phyloP scores from a whole-genome alignment of 2,329 filamentous ascomycete species.

The Beauveria scarabaeidicola region DNA sequence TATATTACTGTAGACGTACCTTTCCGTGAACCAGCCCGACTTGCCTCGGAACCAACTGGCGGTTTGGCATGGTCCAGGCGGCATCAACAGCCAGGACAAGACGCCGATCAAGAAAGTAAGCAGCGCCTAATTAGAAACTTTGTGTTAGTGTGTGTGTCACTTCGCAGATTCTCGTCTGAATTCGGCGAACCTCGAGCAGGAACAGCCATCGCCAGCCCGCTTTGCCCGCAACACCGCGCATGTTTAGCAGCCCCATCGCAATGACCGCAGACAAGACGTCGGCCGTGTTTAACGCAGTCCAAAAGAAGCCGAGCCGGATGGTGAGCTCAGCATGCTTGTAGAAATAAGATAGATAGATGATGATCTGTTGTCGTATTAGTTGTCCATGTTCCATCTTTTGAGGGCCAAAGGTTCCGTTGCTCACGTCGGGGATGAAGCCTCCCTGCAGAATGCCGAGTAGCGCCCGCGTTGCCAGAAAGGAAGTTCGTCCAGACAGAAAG shows the following conservation, averaged over 20 bases:
- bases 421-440: slow-evolving; percentile 37
- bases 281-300: slow-evolving; percentile 54
- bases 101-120: slow-evolving; percentile 23
- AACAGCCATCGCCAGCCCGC: slow-evolving; percentile 42
- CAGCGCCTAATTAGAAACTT: slow-evolving; percentile 3
- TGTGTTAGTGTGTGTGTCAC: not conserved
- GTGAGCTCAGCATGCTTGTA: slow-evolving; percentile 66
- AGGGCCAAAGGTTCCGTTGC: not conserved
- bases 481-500: slow-evolving; percentile 28
- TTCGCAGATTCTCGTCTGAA: not conserved
- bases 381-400: not conserved
- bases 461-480: slow-evolving; percentile 30
- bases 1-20: not conserved
- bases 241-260: slow-evolving; percentile 28
- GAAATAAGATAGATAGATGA: slow-evolving; percentile 65
- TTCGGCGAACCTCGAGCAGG: slow-evolving; percentile 36
- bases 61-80: slow-evolving; percentile 32
- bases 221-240: slow-evolving; percentile 33
- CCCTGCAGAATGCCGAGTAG: slow-evolving; percentile 36
- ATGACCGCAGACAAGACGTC: slow-evolving; percentile 36
- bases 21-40: slow-evolving; percentile 21
- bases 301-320: slow-evolving; percentile 58
- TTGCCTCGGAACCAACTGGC: slow-evolving; percentile 44
- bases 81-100: slow-evolving; percentile 18
- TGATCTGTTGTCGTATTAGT: slow-evolving; percentile 27